These are phyloP conservation scores for Plenodomus tracheiphilus DNA, from an alignment of 2,329 filamentous ascomycete genomes.

Conservation along the genomic window DNA sequence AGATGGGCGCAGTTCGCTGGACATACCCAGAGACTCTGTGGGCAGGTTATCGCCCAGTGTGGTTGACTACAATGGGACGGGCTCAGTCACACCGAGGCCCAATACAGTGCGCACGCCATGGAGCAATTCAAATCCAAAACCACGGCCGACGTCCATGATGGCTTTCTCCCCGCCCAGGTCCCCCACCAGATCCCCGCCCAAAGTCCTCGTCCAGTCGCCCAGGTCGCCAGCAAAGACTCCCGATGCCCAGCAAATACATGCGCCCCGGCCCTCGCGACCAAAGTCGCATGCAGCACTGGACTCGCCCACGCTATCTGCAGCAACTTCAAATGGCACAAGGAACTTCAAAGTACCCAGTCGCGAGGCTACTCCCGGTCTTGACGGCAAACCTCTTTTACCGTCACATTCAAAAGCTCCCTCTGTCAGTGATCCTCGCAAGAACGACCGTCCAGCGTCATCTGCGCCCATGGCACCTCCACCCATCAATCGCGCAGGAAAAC, in stretches of 20 bases:
- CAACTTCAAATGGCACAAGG: slow-evolving; percentile 23
- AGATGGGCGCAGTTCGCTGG: slow-evolving; percentile 46
- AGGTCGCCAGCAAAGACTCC: slow-evolving; percentile 63
- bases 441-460: slow-evolving; percentile 45
- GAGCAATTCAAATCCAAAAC: slow-evolving; percentile 40
- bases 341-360: slow-evolving; percentile 47
- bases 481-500: slow-evolving; percentile 80
- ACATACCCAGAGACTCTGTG: slow-evolving; percentile 43
- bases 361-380: slow-evolving; percentile 46
- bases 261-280: slow-evolving; percentile 39
- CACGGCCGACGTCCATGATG: slow-evolving; percentile 54
- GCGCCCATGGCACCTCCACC: slow-evolving; percentile 64
- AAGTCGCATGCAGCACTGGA: slow-evolving; percentile 30
- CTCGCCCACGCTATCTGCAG: slow-evolving; percentile 17
- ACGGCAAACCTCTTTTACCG: slow-evolving; percentile 38
- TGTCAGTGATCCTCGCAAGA: slow-evolving; percentile 35
- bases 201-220: slow-evolving; percentile 71
- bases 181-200: slow-evolving; percentile 56
- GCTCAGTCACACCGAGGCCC: slow-evolving; percentile 37
- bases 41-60: slow-evolving; percentile 26
- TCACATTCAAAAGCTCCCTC: slow-evolving; percentile 16
- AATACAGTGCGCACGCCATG: slow-evolving; percentile 42
- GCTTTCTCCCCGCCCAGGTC: slow-evolving; percentile 51
- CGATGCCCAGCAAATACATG: slow-evolving; percentile 29
- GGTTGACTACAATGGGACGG: slow-evolving; percentile 44